Base-by-base conservation (phyloP, 139 green algal species). In the Tetraselmis striata region DNA sequence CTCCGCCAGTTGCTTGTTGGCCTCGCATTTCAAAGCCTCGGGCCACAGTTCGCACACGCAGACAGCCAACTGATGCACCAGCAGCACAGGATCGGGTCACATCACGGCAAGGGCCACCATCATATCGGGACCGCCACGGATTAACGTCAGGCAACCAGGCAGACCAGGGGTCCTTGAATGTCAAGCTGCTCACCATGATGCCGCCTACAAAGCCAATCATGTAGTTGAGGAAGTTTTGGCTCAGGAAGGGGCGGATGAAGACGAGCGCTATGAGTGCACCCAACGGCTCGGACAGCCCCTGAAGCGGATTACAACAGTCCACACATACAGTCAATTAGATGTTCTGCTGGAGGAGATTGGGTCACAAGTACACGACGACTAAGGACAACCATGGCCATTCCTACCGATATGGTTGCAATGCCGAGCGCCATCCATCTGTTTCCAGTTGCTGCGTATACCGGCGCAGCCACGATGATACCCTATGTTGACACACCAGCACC, bases 171-270 rank as follows among this genome's bases (percentile, higher is more conserved):
- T n/a, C n/a, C n/a, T n/a, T n/a, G n/a, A n/a, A n/a, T n/a, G n/a
- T n/a, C n/a, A n/a, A n/a, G n/a, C n/a, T n/a, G n/a, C n/a, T n/a
- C 75, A 91, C 89, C 95, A 98, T 98, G 76, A 98, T 86, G 31
- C 95, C 95, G 1, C 94, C 95, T 23, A 94, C 93, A 85, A 91
- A 91, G 0, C 90, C 94, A 45, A 98, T 88, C 76, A 97, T 83
- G 78, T 91, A 93, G 18, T 95, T 87, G 59, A 97, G 82, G 1
- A 81, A 85, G 29, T 88, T 79, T 45, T 86, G 31, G 0, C 83
- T 90, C 23, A 96, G 84, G 79, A 95, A 93, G 2, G 92, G 90
- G 77, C 87, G 86, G 23, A 95, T 82, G 77, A 95, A 82, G 28
- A 93, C 58, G 77, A 98, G 82, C 2, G 94, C 90, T 30, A 95